Evolutionary conservation across 306 rosid species (phyloP).

Genomic region (Dicorynia guianensis): DNA sequence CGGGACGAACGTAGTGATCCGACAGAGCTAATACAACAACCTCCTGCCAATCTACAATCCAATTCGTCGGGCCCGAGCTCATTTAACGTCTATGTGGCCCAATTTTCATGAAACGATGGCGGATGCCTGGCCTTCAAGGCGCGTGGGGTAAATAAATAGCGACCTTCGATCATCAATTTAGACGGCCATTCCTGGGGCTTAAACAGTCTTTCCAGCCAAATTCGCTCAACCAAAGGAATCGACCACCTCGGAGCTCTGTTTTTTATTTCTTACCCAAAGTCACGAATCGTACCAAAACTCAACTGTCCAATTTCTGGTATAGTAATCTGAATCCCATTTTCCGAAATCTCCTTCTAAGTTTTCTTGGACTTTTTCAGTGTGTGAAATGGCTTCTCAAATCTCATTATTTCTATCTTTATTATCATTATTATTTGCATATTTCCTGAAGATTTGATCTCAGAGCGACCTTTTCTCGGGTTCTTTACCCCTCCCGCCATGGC

Average conservation of each 20-base stretch:
- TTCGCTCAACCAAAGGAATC: slow-evolving; percentile 24
- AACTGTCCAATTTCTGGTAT: slow-evolving; percentile 18
- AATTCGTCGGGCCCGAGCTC: not conserved
- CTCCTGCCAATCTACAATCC: too few species aligned
- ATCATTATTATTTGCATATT: not conserved
- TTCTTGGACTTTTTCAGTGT: not conserved
- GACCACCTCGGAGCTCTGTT: not conserved
- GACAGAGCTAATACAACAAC: too few species aligned
- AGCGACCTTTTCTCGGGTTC: slow-evolving; percentile 4
- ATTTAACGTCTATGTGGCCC: not conserved
- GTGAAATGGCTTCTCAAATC: slow-evolving; percentile 22
- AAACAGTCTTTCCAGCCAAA: slow-evolving; percentile 29
- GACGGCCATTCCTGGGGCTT: not conserved
- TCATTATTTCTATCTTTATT: not conserved
- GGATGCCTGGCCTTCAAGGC: slow-evolving; percentile 22
- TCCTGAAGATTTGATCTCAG: slow-evolving; percentile 41
- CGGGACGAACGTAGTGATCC: too few species aligned
- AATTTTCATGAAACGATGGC: not conserved
- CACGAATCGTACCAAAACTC: not conserved
- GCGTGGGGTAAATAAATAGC: slow-evolving; percentile 33
- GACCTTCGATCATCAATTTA: slow-evolving; percentile 28
- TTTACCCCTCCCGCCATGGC: slow-evolving; percentile 57
- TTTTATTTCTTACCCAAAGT: not conserved
- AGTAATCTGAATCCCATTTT: not conserved
- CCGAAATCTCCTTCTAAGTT: not conserved